Evolutionary conservation across 2,329 filamentous ascomycete species (phyloP), one percentile per base, ranked within the genome.

Genomic region (Dryadomyces sulphureus): DNA sequence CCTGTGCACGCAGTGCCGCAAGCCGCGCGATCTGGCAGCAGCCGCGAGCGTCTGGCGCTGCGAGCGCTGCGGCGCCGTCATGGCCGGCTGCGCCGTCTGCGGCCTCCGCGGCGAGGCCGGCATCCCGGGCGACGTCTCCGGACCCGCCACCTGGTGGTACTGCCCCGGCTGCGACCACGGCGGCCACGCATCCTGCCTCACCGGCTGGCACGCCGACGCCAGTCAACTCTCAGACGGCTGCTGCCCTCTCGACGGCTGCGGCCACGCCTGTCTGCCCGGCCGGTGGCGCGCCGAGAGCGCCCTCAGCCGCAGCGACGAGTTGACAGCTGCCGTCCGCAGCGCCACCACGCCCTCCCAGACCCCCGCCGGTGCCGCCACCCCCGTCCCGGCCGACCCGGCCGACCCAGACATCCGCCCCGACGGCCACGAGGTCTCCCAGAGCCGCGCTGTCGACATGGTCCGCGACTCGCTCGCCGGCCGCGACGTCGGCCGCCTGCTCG

Each of bases 171-270:
- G 77, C 53, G 68, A 68, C 1, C 77, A 81, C 53, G 77, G 77
- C 24, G 77, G 77, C 0, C 77, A 81, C 56, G 67, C 72, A 0
- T 68, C 69, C 0, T 81, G 77, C 48, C 64, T 81, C 1, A 66
- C 72, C 45, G 65, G 65, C 2, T 81, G 77, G 77, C 77, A 81
- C 45, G 11, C 17, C 20, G 30, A 25, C n/a, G 21, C 11, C 11
- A 4, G 9, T 1, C 63, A 63, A 17, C 60, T 62, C 8, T 66
- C 69, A 27, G 73, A 70, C 41, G 77, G 77, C 0, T 78, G 70
- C 57, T 81, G 77, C 51, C 77, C 77, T 2, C 60, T 78, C n/a
- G 75, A 80, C 50, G 77, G 77, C 0, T 81, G 77, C 55, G 71
- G 76, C 3, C 77, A 81, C 53, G 73, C 73, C 24, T 81, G 77